phyloP scores from a whole-genome alignment of 73 alveolate genomes.

The Paraurostyla sp. region DNA sequence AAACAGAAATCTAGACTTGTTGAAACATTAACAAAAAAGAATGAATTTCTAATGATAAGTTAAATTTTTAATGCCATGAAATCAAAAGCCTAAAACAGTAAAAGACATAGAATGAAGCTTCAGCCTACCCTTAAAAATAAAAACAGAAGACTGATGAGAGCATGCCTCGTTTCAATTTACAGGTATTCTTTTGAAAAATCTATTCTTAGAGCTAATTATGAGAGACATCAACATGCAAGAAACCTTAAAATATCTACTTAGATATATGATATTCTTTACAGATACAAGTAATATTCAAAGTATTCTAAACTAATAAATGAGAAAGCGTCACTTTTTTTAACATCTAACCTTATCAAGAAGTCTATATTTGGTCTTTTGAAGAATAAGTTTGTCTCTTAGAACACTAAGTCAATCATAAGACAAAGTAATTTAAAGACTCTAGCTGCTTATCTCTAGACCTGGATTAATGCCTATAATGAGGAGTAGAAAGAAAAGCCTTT shows the following conservation, averaged over 20 bases:
- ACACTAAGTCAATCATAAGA: neutral
- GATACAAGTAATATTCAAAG: neutral
- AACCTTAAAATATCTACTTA: neutral
- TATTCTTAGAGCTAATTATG: neutral
- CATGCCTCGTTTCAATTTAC: neutral
- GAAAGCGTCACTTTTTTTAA: neutral
- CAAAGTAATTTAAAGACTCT: neutral
- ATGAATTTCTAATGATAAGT: neutral
- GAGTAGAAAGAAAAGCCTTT: neutral
- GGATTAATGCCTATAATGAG: slow-evolving; percentile 5
- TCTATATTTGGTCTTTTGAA: neutral
- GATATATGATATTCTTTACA: neutral
- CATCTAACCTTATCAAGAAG: neutral
- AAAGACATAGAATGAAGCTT: neutral
- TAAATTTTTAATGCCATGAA: neutral
- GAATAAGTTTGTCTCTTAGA: neutral
- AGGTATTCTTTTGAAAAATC: slow-evolving; percentile 18
- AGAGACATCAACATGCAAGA: neutral
- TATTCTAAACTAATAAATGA: neutral
- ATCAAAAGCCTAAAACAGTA: neutral
- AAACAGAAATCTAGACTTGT: neutral
- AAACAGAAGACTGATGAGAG: neutral
- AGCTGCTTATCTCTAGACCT: neutral
- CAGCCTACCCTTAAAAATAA: neutral
- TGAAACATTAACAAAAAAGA: neutral